Evolutionary conservation across 1,284 basidiomycete species (phyloP).

Genomic region (Veloboletus limbatus): DNA sequence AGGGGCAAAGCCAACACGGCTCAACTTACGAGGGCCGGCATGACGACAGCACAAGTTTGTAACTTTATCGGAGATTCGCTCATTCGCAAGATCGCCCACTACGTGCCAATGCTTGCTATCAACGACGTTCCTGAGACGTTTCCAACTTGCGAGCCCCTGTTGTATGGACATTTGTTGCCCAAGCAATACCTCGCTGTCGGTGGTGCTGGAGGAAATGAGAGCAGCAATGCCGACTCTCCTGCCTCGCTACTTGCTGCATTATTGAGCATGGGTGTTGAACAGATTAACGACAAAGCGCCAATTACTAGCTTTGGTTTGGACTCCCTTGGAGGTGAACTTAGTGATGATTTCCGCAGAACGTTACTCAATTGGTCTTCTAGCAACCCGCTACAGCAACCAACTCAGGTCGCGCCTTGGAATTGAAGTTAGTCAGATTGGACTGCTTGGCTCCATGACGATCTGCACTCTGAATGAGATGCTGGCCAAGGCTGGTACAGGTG

Average conservation of each 20-base stretch:
- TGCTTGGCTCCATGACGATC: slow-evolving; percentile 32
- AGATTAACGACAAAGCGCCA: slow-evolving; percentile 28
- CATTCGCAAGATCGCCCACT: slow-evolving; percentile 30
- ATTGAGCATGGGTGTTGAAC: slow-evolving; percentile 25
- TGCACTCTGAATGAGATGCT: slow-evolving; percentile 25
- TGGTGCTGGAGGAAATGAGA: slow-evolving; percentile 12
- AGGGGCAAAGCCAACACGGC: slow-evolving; percentile 31
- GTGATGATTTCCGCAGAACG: neutral
- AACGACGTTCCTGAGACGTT: slow-evolving; percentile 25
- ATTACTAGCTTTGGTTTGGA: slow-evolving; percentile 34
- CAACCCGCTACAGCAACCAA: slow-evolving; percentile 30
- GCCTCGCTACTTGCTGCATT: slow-evolving; percentile 25
- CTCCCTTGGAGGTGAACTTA: slow-evolving; percentile 27
- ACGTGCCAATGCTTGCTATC: slow-evolving; percentile 31
- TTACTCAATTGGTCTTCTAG: slow-evolving; percentile 7
- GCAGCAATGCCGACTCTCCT: slow-evolving; percentile 19
- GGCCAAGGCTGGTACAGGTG: slow-evolving; percentile 13
- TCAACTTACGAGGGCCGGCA: slow-evolving; percentile 31
- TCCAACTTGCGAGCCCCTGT: slow-evolving; percentile 23
- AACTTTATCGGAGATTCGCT: slow-evolving; percentile 33
- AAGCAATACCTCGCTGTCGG: slow-evolving; percentile 22
- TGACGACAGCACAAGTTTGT: slow-evolving; percentile 33
- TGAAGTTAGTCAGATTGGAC: slow-evolving; percentile 31
- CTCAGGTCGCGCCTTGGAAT: slow-evolving; percentile 28
- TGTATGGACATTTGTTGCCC: slow-evolving; percentile 25